phyloP scores from a whole-genome alignment of 164 flowering plant species.

The Magnolia changhungtana region DNA sequence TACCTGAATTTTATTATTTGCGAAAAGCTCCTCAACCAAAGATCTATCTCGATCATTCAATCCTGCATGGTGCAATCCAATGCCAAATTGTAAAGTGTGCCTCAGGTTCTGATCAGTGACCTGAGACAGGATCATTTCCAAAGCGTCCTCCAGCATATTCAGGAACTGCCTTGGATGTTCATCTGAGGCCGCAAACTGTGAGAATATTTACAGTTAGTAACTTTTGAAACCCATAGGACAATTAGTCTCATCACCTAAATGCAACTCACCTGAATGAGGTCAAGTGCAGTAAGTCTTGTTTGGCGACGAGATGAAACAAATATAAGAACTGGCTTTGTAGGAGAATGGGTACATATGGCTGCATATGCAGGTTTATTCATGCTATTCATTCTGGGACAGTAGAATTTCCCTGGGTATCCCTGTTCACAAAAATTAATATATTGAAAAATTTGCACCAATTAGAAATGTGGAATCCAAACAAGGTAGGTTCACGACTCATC shows the following conservation, averaged over 20 bases:
- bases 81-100: conserved; percentile 94
- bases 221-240: not conserved
- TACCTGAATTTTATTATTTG: conserved; percentile 92
- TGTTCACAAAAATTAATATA: conserved; percentile 24
- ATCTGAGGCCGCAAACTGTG: conserved; percentile 92
- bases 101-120: conserved; percentile 86
- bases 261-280: conserved; percentile 82
- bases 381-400: conserved; percentile 98
- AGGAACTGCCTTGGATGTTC: conserved; percentile 85
- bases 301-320: conserved; percentile 99
- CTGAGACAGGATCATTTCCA: conserved; percentile 94
- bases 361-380: conserved; percentile 99
- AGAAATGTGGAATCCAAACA: not conserved
- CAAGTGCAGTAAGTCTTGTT: conserved; percentile 95
- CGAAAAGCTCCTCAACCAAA: conserved; percentile 91
- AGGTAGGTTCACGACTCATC: not conserved
- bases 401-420: conserved; percentile 98
- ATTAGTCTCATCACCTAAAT: not conserved
- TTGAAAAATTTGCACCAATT: not conserved
- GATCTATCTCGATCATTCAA: conserved; percentile 90
- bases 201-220: conserved; percentile 13
- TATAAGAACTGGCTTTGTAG: conserved; percentile 91
- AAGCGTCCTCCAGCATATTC: conserved; percentile 66
- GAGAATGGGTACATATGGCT: conserved; percentile 97
- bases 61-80: conserved; percentile 98